phyloP scores from a whole-genome alignment of 495 filamentous ascomycete genomes.

The Aspergillus coremiiformis region DNA sequence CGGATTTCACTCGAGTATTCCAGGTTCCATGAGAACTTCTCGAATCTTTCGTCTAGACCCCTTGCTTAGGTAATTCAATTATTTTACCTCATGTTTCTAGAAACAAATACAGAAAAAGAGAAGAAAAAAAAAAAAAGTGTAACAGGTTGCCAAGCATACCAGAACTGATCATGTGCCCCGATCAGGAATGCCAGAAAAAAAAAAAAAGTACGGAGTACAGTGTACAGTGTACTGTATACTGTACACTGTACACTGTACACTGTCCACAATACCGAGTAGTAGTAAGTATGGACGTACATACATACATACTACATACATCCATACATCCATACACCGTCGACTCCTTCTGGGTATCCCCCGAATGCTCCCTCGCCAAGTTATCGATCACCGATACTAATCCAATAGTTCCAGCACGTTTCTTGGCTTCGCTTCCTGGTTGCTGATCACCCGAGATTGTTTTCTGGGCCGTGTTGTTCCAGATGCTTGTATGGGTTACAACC shows the following conservation, averaged over 20 bases:
- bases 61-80: not conserved
- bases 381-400: slow-evolving; percentile 4
- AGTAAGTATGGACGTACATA: too few species aligned
- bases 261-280: too few species aligned
- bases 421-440: slow-evolving; percentile 28
- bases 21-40: too few species aligned
- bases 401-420: slow-evolving; percentile 21
- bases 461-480: slow-evolving; percentile 24
- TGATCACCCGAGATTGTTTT: slow-evolving; percentile 36
- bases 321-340: not conserved
- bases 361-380: not conserved
- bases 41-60: not conserved
- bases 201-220: too few species aligned
- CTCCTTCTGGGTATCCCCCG: not conserved
- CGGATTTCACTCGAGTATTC: too few species aligned
- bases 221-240: too few species aligned
- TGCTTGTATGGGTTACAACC: too few species aligned
- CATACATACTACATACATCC: too few species aligned
- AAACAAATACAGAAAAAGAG: not conserved
- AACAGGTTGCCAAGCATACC: not conserved
- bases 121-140: too few species aligned
- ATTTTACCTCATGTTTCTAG: not conserved
- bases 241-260: too few species aligned
- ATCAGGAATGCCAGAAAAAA: not conserved
- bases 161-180: not conserved